These are phyloP conservation scores for Tetrahymena borealis DNA, from an alignment of 73 alveolate genomes.

Conservation along the genomic window DNA sequence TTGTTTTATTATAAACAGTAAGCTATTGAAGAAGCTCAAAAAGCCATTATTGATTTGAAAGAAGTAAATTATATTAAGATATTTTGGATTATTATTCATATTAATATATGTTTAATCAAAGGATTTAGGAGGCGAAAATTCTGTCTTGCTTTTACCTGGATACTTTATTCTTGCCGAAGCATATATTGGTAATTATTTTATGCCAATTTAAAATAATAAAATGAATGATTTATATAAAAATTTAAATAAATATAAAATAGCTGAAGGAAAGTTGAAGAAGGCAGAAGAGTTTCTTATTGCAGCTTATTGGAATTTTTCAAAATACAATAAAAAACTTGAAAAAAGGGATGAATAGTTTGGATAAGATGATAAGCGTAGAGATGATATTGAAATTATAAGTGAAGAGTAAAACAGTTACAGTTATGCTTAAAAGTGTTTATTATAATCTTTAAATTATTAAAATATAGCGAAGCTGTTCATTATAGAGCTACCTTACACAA, in stretches of 20 bases:
- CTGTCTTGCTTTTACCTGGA: slow-evolving; percentile 72
- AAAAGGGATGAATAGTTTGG: slow-evolving; percentile 47
- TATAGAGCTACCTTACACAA: slow-evolving; percentile 68
- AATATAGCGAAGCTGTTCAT: slow-evolving; percentile 38
- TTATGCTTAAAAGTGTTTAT: background rate
- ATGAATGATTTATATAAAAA: background rate
- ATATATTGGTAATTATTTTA: background rate
- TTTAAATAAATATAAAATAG: no score
- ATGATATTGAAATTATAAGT: slow-evolving; percentile 32
- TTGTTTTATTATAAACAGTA: background rate
- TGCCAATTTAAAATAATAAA: background rate
- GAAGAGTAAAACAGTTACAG: slow-evolving; percentile 14
- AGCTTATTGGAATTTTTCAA: slow-evolving; percentile 72
- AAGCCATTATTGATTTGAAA: slow-evolving; percentile 24
- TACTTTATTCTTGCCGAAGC: slow-evolving; percentile 76
- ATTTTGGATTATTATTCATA: no score
- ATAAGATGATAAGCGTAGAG: slow-evolving; percentile 50
- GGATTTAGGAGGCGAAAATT: slow-evolving; percentile 53
- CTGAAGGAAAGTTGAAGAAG: slow-evolving; percentile 53
- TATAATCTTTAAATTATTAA: background rate
- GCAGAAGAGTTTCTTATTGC: slow-evolving; percentile 77
- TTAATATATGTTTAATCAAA: background rate
- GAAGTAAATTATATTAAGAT: background rate
- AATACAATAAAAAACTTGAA: slow-evolving; percentile 27
- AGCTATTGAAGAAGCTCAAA: slow-evolving; percentile 33